These are phyloP conservation scores for Solioccasus polychromus DNA, from an alignment of 768 basidiomycete species.

Conservation along the genomic window DNA sequence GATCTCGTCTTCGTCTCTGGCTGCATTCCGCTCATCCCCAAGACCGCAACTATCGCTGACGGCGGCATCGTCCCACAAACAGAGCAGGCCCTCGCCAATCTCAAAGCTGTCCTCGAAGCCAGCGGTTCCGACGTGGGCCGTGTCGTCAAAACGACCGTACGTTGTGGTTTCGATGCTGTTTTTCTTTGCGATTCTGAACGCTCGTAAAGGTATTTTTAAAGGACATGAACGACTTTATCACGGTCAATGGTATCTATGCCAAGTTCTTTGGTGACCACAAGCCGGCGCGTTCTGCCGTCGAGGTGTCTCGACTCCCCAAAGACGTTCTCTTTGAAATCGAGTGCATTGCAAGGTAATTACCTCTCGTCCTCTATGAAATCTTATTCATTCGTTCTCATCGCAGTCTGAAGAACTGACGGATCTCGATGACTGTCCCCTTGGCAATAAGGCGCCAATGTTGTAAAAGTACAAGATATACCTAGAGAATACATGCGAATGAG, in stretches of 20 bases:
- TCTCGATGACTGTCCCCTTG: too few relatives aligned
- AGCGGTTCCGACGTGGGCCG: constrained; percentile 74
- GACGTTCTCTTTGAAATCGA: constrained; percentile 94
- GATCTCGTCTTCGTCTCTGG: constrained; percentile 89
- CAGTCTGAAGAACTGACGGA: constrained; percentile 23
- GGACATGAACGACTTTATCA: constrained; percentile 84
- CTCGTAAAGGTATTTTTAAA: constrained; percentile 97
- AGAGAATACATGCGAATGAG: constrained; percentile 1
- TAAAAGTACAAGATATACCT: too few relatives aligned
- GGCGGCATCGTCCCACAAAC: constrained; percentile 45
- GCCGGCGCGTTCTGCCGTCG: constrained; percentile 90
- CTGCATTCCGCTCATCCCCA: constrained; percentile 79
- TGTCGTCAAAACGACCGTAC: constrained; percentile 89
- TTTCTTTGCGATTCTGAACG: background rate
- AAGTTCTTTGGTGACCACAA: constrained; percentile 87
- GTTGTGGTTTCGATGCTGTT: constrained; percentile 24
- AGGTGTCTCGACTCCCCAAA: constrained; percentile 84
- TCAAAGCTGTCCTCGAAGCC: constrained; percentile 79
- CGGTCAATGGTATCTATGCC: constrained; percentile 80
- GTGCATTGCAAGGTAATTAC: constrained; percentile 69
- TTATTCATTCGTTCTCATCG: background rate
- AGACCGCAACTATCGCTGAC: constrained; percentile 45
- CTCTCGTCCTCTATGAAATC: background rate
- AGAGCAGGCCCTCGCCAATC: constrained; percentile 80
- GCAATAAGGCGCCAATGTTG: too few relatives aligned